Conservation (phyloP, 83 land plant species). For the Isoetes engelmannii region DNA sequence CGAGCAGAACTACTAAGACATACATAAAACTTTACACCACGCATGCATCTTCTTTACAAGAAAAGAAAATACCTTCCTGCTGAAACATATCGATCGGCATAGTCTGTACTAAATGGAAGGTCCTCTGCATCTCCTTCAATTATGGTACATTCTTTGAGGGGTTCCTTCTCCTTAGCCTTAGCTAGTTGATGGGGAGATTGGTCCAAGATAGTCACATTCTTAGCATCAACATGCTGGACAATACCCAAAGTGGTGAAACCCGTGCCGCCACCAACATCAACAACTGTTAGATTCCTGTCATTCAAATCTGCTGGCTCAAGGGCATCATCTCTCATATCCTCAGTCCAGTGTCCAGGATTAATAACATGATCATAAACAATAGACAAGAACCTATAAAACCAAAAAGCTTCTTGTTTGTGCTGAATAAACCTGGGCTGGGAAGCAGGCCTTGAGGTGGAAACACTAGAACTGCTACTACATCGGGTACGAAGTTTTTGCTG, state of each 20-base stretch:
- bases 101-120: slow-evolving; percentile 84
- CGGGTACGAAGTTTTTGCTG: too few relatives aligned
- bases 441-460: slow-evolving; percentile 51
- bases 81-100: slow-evolving; percentile 89
- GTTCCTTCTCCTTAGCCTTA: slow-evolving; percentile 84
- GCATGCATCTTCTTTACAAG: too few relatives aligned
- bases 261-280: slow-evolving; percentile 99
- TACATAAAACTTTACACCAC: background rate
- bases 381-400: slow-evolving; percentile 93
- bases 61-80: slow-evolving; percentile 81
- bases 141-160: slow-evolving; percentile 81
- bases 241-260: slow-evolving; percentile 92
- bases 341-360: slow-evolving; percentile 99
- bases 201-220: slow-evolving; percentile 94
- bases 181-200: slow-evolving; percentile 98
- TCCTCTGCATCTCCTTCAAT: slow-evolving; percentile 96
- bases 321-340: slow-evolving; percentile 98
- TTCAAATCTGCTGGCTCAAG: slow-evolving; percentile 86
- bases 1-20: background rate
- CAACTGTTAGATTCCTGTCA: slow-evolving; percentile 55
- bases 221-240: slow-evolving; percentile 81
- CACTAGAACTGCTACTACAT: background rate
- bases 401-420: slow-evolving; percentile 97
- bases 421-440: slow-evolving; percentile 93
- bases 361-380: slow-evolving; percentile 88